These are phyloP conservation scores for Gaertneriomyces sp. DNA, from an alignment of 192 early-diverging fungal species.

Conservation along the genomic window DNA sequence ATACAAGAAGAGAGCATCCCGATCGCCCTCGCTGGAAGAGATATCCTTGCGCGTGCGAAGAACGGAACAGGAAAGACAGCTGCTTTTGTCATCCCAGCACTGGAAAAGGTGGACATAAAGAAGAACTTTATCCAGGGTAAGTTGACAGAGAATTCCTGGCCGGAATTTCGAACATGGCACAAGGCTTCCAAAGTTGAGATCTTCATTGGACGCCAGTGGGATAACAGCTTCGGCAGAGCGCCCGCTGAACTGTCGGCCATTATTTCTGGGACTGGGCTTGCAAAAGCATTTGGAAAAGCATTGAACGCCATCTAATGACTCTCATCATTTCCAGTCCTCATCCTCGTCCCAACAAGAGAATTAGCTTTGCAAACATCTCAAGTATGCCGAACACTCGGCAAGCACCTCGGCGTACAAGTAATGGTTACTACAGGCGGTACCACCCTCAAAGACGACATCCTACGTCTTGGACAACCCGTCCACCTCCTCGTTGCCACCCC, in stretches of 20 bases:
- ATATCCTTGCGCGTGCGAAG: constrained; percentile 95
- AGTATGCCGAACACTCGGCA: constrained; percentile 95
- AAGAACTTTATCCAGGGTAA: constrained; percentile 81
- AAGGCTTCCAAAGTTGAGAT: neutral
- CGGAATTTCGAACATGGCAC: neutral
- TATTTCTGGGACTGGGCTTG: no score
- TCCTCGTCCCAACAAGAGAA: constrained; percentile 95
- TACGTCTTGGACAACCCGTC: constrained; percentile 87
- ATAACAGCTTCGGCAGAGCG: no score
- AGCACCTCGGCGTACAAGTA: constrained; percentile 87
- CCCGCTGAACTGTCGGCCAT: no score
- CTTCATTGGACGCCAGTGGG: no score
- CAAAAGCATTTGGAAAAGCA: no score
- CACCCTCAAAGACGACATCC: constrained; percentile 96
- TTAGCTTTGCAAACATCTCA: constrained; percentile 99
- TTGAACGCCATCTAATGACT: no score
- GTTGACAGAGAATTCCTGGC: neutral
- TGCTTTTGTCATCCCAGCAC: constrained; percentile 91
- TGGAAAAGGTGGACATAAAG: constrained; percentile 89
- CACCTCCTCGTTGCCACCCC: constrained; percentile 98
- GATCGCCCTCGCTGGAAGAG: constrained; percentile 90
- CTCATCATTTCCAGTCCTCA: constrained; percentile 72
- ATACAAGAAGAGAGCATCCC: constrained; percentile 99
- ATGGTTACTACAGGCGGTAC: constrained; percentile 99
- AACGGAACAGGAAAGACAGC: constrained; percentile 95